Conservation (phyloP, 352 stramenopile genomes). For the Blastocystis sp. region DNA sequence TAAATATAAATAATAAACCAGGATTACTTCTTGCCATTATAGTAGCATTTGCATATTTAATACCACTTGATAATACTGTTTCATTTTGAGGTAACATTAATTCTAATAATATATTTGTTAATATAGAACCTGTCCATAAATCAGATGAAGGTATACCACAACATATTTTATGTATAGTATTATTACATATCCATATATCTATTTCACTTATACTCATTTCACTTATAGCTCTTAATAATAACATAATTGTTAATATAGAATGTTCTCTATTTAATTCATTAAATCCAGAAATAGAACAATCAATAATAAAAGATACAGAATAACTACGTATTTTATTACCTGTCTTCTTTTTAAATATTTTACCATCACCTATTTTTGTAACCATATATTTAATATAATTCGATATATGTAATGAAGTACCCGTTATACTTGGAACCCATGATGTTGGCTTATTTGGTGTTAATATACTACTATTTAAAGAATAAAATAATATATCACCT, state of each 20-base stretch:
- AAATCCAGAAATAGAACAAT: constrained; percentile 5
- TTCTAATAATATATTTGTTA: background rate
- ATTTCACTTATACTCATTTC: background rate
- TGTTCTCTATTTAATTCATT: background rate
- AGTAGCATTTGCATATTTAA: too few species aligned
- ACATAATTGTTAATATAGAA: background rate
- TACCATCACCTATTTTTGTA: constrained; percentile 10
- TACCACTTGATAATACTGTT: background rate
- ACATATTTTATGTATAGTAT: background rate
- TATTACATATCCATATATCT: background rate
- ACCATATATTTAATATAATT: constrained; percentile 29
- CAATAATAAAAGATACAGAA: background rate
- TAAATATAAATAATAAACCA: too few species aligned
- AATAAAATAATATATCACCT: constrained; percentile 1
- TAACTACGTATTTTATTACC: background rate
- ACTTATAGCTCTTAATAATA: background rate
- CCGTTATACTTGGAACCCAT: background rate
- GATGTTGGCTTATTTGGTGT: constrained; percentile 2
- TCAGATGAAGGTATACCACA: background rate
- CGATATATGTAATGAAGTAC: constrained; percentile 3
- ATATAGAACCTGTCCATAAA: background rate
- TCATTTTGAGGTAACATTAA: background rate
- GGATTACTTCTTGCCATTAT: too few species aligned
- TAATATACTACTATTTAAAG: background rate
- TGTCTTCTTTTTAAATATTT: constrained; percentile 15